These are phyloP conservation scores for Trametes pubescens DNA, from an alignment of 1,284 basidiomycete genomes.

Conservation along the genomic window DNA sequence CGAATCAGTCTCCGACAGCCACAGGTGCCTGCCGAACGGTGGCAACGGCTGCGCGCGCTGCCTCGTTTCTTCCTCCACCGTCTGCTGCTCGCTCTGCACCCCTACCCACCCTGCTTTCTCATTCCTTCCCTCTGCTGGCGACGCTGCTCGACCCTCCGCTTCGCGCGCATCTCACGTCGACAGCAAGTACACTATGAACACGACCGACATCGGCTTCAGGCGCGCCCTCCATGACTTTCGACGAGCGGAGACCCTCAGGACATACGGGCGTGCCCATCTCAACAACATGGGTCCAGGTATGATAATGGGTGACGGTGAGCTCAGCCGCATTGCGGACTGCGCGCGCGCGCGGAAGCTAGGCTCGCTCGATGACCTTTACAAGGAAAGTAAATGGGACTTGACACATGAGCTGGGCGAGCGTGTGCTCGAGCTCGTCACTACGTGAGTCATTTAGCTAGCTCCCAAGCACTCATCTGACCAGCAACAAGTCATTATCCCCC, in stretches of 20 bases:
- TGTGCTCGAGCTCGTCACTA: neutral
- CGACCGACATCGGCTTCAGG: neutral
- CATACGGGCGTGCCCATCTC: neutral
- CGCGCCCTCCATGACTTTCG: constrained; percentile 11
- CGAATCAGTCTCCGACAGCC: neutral
- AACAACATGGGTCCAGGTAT: constrained; percentile 6
- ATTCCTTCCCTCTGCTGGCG: neutral
- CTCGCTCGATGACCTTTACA: constrained; percentile 3
- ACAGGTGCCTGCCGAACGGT: neutral
- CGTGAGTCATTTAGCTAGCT: neutral
- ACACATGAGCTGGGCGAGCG: neutral
- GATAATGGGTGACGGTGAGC: constrained; percentile 13
- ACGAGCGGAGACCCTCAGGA: neutral
- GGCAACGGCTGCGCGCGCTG: constrained; percentile 15
- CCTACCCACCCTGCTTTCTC: constrained; percentile 5
- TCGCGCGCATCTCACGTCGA: constrained; percentile 12
- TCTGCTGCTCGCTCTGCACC: constrained; percentile 22
- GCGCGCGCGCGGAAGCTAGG: constrained; percentile 19
- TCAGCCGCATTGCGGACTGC: constrained; percentile 19
- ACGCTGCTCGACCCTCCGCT: neutral
- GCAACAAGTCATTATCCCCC: constrained; percentile 12
- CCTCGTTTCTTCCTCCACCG: neutral
- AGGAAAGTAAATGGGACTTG: constrained; percentile 20
- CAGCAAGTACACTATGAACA: neutral
- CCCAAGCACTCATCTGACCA: too few species aligned